A percentile compares a stretch with the other conserved stretches of the same genome.
phyloP scores from a whole-genome alignment of 805 yeast species.

The Candida silvatica region DNA sequence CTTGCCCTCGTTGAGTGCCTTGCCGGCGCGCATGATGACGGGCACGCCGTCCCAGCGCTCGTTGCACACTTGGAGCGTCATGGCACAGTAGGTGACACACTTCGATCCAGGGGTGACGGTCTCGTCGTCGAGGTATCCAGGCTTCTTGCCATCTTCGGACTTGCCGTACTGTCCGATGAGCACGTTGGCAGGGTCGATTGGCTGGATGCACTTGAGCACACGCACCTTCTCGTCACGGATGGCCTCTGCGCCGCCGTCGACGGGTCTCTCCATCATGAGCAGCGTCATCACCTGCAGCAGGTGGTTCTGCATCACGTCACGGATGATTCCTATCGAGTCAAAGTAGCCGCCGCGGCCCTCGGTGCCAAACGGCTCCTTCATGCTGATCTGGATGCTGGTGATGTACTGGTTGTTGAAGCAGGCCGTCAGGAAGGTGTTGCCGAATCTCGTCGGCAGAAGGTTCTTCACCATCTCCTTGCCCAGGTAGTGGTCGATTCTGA shows the following conservation, averaged over 20 bases:
- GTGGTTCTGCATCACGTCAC: slow-evolving; percentile 99
- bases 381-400: slow-evolving; percentile 75
- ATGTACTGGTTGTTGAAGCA: slow-evolving; percentile 82
- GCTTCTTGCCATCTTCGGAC: slow-evolving; percentile 83
- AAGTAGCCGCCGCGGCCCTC: slow-evolving; percentile 99
- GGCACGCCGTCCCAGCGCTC: slow-evolving; percentile 99
- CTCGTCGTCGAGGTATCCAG: slow-evolving; percentile 86
- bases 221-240: slow-evolving; percentile 95
- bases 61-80: slow-evolving; percentile 69
- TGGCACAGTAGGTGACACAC: slow-evolving; percentile 88
- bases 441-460: slow-evolving; percentile 80
- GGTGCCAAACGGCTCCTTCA: slow-evolving; percentile 98
- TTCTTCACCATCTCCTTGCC: slow-evolving; percentile 99
- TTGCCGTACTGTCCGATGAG: slow-evolving; percentile 82
- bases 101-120: slow-evolving; percentile 77
- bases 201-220: slow-evolving; percentile 73
- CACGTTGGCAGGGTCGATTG: slow-evolving; percentile 56
- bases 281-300: slow-evolving; percentile 85
- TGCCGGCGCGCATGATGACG: slow-evolving; percentile 91
- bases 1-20: slow-evolving; percentile 90
- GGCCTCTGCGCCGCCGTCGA: slow-evolving; percentile 83
- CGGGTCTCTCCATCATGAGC: slow-evolving; percentile 93
- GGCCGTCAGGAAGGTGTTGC: slow-evolving; percentile 81
- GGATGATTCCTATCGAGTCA: slow-evolving; percentile 87
- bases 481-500: slow-evolving; percentile 93